Base-by-base conservation (phyloP, 31 red algal species). In the Odonthalia washingtoniensis region DNA sequence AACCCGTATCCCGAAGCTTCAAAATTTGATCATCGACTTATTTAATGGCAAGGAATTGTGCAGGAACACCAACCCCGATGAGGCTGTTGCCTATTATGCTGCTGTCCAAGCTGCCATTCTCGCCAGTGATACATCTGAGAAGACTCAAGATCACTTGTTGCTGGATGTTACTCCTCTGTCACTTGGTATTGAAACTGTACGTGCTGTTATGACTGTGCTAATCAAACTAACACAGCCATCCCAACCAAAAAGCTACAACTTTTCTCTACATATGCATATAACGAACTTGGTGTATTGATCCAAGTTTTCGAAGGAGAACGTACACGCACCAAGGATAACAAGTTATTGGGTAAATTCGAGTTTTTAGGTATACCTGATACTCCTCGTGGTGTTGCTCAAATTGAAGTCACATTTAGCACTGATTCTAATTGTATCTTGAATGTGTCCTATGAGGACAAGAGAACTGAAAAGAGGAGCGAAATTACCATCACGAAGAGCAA, bases 401-500 rank as follows among this genome's bases (percentile, higher is more conserved):
- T 99, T 74, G 98, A 99, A 77, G 98, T 99, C 28, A 95, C 93
- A 14, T 99, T 99, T 85, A 95, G 97, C 75, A 92, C 97, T 37
- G 98, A 99, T 69, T 93, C 98, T 3, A 99, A 99, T 72, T 95
- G 98, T 78, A 99, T 99, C 46, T 53, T 99, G 75, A 99, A 97
- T 68, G 98, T 99, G 72, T 75, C 91, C 44, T 95, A 95, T 9
- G 93, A 91, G 46, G 98, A 99, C 60, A 99, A 99, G 94, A 92
- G 89, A 63, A 94, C 98, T 45, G 95, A 94, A 78, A 99, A 96
- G 88, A 87, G 90, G 79, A 91, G 93, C 38, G 90, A 96, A 77
- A 99, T 99, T 57, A 96, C 98, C 1, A 99, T 99, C 39, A 99
- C 93, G 6, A 99, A 99, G 39, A 95, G 97, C 46, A 99, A 99